A percentile compares a stretch with the other conserved stretches of the same genome.
These are phyloP conservation scores for Jimgerdemannia lactiflua DNA, from an alignment of 192 early-diverging fungal species.

Conservation along the genomic window DNA sequence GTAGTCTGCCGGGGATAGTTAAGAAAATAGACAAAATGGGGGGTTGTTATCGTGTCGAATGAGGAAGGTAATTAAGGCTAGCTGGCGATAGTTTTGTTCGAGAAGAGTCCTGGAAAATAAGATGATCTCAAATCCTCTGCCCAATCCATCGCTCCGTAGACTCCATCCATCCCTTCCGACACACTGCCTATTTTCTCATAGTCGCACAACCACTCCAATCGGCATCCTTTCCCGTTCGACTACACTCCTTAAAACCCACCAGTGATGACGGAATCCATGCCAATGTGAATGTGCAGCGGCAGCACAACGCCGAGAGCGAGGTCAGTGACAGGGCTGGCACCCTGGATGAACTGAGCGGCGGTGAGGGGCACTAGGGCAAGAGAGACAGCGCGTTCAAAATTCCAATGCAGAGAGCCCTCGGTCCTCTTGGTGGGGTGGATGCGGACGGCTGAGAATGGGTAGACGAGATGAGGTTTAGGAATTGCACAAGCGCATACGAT, in stretches of 20 bases:
- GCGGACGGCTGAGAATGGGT: slow-evolving; percentile 22
- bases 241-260: slow-evolving; percentile 3
- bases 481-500: too few species aligned
- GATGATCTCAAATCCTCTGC: background rate
- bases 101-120: too few species aligned
- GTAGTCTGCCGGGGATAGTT: slow-evolving; percentile 63
- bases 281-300: slow-evolving; percentile 89
- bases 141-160: background rate
- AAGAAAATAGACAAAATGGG: background rate
- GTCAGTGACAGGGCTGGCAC: slow-evolving; percentile 88
- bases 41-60: too few species aligned
- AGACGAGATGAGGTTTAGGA: too few species aligned
- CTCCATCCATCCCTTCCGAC: too few species aligned
- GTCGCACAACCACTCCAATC: background rate
- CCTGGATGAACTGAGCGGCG: slow-evolving; percentile 70
- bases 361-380: slow-evolving; percentile 74
- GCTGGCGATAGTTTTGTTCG: too few species aligned
- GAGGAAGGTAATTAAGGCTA: too few species aligned
- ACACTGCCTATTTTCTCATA: background rate
- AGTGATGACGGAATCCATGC: slow-evolving; percentile 62
- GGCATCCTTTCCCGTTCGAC: background rate
- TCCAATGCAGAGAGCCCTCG: slow-evolving; percentile 96
- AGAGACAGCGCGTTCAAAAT: slow-evolving; percentile 86
- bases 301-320: slow-evolving; percentile 86
- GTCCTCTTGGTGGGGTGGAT: slow-evolving; percentile 54